These are phyloP conservation scores for Cystoderma amianthinum DNA, from an alignment of 768 basidiomycete genomes.

Conservation along the genomic window DNA sequence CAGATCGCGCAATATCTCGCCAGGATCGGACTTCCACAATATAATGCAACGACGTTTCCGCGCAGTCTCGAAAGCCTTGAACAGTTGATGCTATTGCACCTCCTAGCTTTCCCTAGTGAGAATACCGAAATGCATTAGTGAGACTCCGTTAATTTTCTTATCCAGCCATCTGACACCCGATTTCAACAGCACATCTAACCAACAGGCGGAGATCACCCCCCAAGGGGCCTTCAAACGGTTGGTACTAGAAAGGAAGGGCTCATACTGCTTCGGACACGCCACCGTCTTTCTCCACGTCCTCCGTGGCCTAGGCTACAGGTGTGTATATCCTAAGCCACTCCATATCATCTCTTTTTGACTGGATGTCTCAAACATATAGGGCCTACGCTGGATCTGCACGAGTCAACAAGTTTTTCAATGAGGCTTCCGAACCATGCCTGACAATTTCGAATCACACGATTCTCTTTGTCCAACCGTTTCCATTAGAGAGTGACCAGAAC, in stretches of 20 bases:
- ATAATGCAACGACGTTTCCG: no score
- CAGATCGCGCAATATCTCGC: no score
- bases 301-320: slow-evolving; percentile 15
- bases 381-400: not conserved
- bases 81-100: slow-evolving; percentile 16
- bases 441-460: not conserved
- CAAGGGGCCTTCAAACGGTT: slow-evolving; percentile 11
- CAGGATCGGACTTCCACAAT: no score
- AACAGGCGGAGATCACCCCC: slow-evolving; percentile 15
- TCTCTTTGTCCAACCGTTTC: not conserved
- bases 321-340: not conserved
- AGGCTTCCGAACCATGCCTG: not conserved
- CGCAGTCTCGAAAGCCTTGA: slow-evolving; percentile 18
- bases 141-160: slow-evolving; percentile 4
- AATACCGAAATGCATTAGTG: slow-evolving; percentile 32
- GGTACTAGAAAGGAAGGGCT: slow-evolving; percentile 11
- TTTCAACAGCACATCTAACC: slow-evolving; percentile 13
- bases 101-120: slow-evolving; percentile 28
- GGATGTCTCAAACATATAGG: not conserved
- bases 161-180: not conserved
- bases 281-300: slow-evolving; percentile 11
- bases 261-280: slow-evolving; percentile 15
- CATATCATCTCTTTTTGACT: not conserved
- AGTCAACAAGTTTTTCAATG: not conserved
- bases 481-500: not conserved